Evolutionary conservation across 2,329 filamentous ascomycete genomes (phyloP).

Genomic region (Trichoderma sp.): DNA sequence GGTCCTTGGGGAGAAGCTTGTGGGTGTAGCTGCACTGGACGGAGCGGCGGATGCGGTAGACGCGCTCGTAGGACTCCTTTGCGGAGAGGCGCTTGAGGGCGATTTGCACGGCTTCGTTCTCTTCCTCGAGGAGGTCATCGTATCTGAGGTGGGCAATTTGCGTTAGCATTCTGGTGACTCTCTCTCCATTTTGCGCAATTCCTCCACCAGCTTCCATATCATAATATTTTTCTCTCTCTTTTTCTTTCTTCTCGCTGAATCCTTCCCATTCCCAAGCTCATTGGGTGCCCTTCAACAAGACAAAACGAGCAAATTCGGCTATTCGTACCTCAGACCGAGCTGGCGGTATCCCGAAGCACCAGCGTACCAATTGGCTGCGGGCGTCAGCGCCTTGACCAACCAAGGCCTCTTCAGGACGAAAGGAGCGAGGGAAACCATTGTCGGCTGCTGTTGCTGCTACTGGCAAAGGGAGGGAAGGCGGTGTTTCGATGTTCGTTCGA

Average conservation of each 20-base stretch:
- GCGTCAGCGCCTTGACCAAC: slow-evolving; percentile 73
- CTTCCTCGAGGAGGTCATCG: slow-evolving; percentile 94
- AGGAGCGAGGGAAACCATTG: slow-evolving; percentile 55
- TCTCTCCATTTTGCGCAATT: neutral
- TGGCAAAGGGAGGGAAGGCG: no score
- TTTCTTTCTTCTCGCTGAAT: no score
- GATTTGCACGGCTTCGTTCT: slow-evolving; percentile 80
- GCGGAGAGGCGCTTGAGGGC: slow-evolving; percentile 87
- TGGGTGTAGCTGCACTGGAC: slow-evolving; percentile 71
- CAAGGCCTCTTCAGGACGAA: slow-evolving; percentile 82
- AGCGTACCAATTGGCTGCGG: slow-evolving; percentile 83
- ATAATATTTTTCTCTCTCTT: neutral
- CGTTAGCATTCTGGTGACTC: neutral
- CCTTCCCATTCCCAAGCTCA: neutral
- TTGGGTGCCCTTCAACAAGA: neutral
- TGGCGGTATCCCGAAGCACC: slow-evolving; percentile 89
- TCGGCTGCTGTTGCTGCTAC: neutral
- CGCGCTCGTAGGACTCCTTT: slow-evolving; percentile 92
- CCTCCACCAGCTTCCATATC: neutral
- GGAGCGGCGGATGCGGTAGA: slow-evolving; percentile 94
- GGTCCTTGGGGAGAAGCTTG: slow-evolving; percentile 61
- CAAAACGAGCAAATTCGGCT: neutral
- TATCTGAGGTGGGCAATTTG: slow-evolving; percentile 53
- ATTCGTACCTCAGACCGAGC: slow-evolving; percentile 78
- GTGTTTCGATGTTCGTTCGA: neutral